Evolutionary conservation across 257 asterid genomes (phyloP), one percentile per base, ranked within the genome.

Genomic region (Solanum chiquidenum): DNA sequence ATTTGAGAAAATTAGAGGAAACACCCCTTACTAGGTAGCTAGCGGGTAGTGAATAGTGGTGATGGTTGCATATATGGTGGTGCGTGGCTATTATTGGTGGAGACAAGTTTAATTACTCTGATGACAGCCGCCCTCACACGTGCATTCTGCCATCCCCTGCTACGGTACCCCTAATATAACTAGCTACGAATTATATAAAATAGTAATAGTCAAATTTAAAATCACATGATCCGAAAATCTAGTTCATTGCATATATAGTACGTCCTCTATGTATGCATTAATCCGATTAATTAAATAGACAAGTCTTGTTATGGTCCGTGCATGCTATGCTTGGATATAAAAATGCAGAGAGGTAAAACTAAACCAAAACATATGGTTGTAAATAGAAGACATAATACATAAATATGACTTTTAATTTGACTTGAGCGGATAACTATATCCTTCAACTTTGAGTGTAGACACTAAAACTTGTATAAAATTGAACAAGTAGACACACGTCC

Each of bases 391-490:
- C 20, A 46, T 46, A 46, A 46, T 13, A 46, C 6, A 46, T 46
- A 46, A 46, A 46, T 13, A 46, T 46, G 3, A 46, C 0, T 2
- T 0, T 13, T 13, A 46, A 46, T 6, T 13, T 46, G 20, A 0
- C 13, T 46, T 46, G 2, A 13, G 1, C 1, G 55, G 20, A 46
- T 0, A 46, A 4, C 7, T 46, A 46, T 46, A 2, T 0, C 20
- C 0, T 46, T 0, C 2, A 46, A 4, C 7, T 46, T 46, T 13
- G 55, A 46, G 3, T 13, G 2, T 44, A 46, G 18, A 46, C 18
- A 46, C 1, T 46, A 12, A 46, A 46, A 46, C 1, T 46, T 46
- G 6, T 12, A 46, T 46, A 46, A 46, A 12, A 46, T 46, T 46
- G 4, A 46, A 46, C 18, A 46, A 46, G 20, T 13, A 46, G 5